A percentile compares a stretch with the other conserved stretches of the same genome.
Conservation (phyloP, 208 protist species). For the Wallacemonas sp. region DNA sequence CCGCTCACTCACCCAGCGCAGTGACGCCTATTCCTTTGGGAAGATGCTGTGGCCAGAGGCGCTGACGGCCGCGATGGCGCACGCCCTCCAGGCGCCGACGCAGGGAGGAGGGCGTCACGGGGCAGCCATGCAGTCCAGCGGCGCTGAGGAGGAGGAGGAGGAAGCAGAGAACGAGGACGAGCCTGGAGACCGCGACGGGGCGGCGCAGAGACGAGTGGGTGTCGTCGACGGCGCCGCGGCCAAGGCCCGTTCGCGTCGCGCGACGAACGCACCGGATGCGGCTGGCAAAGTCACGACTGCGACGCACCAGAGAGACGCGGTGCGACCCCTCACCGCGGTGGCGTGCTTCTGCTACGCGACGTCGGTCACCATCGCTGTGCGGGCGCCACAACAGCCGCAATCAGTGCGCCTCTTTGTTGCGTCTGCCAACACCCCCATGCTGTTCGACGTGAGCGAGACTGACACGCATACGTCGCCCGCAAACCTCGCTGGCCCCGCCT, state of each 20-base stretch:
- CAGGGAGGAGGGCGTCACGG: too few relatives aligned
- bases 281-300: background rate
- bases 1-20: conserved; percentile 15
- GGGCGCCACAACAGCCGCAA: background rate
- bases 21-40: conserved; percentile 23
- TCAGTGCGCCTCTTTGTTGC: background rate
- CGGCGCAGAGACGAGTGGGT: background rate
- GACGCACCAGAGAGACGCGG: too few relatives aligned
- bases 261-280: background rate
- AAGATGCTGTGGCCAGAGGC: conserved; percentile 22
- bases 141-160: too few relatives aligned
- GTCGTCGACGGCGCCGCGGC: background rate
- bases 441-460: background rate
- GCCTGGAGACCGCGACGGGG: background rate
- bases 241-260: background rate
- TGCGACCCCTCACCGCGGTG: background rate
- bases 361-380: conserved; percentile 1
- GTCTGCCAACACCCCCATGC: background rate
- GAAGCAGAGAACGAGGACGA: background rate
- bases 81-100: background rate
- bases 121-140: too few relatives aligned
- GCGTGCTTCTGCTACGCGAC: conserved; percentile 7
- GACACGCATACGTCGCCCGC: background rate
- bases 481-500: too few relatives aligned
- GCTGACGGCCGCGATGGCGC: conserved; percentile 2